Percentiles rank a stretch among this genome's conserved stretches.
These are phyloP conservation scores for Knufia fluminis DNA, from an alignment of 2,329 filamentous ascomycete genomes.

Conservation along the genomic window DNA sequence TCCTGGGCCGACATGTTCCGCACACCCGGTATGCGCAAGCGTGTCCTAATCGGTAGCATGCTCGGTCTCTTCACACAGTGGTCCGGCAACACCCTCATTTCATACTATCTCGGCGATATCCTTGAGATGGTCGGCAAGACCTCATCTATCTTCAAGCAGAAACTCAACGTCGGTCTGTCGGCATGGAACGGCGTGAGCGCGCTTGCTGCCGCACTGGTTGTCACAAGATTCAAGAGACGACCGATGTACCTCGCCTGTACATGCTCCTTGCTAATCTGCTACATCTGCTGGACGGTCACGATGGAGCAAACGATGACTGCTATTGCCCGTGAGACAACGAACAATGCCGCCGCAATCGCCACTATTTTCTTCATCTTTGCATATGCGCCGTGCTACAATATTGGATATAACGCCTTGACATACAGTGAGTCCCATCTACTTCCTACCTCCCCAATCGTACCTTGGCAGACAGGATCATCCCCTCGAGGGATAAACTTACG, in stretches of 20 bases:
- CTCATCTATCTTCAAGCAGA: slow-evolving; percentile 28
- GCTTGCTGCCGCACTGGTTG: slow-evolving; percentile 31
- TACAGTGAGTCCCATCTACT: not conserved
- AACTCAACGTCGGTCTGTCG: slow-evolving; percentile 31
- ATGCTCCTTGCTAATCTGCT: slow-evolving; percentile 42
- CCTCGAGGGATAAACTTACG: no score
- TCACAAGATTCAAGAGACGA: slow-evolving; percentile 35
- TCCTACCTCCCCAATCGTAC: no score
- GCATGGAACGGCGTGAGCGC: slow-evolving; percentile 37
- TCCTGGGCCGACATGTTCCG: slow-evolving; percentile 26
- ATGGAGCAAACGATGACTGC: slow-evolving; percentile 30
- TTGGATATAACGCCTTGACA: slow-evolving; percentile 24
- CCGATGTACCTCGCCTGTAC: slow-evolving; percentile 43
- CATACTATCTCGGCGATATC: slow-evolving; percentile 25
- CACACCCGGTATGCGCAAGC: slow-evolving; percentile 27
- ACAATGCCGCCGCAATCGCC: slow-evolving; percentile 31
- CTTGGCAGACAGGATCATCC: no score
- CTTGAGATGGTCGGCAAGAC: slow-evolving; percentile 34
- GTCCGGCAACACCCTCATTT: slow-evolving; percentile 32
- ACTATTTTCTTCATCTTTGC: slow-evolving; percentile 52
- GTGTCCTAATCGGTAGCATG: slow-evolving; percentile 25
- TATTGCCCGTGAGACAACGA: slow-evolving; percentile 24
- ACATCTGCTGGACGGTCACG: slow-evolving; percentile 48
- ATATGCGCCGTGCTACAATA: slow-evolving; percentile 53
- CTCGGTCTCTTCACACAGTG: slow-evolving; percentile 32